Conservation (phyloP, 495 filamentous ascomycete genomes). For the Evernia prunastri region DNA sequence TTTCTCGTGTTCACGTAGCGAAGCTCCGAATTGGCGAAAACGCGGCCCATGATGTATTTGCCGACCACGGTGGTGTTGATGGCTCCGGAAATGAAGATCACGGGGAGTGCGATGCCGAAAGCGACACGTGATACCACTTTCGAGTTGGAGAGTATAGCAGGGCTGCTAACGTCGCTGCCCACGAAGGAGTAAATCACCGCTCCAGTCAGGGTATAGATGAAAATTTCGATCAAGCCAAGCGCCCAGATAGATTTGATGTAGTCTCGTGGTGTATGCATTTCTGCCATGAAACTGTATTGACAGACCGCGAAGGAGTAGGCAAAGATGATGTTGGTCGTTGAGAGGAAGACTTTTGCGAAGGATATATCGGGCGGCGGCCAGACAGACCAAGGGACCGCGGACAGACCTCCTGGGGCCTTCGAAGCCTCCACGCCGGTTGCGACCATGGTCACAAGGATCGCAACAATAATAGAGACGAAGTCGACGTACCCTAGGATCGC, state of each 20-base stretch:
- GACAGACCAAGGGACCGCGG: constrained; percentile 35
- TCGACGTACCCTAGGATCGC: constrained; percentile 56
- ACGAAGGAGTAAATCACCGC: constrained; percentile 64
- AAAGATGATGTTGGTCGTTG: constrained; percentile 64
- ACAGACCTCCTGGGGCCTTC: constrained; percentile 31
- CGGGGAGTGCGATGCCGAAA: constrained; percentile 68
- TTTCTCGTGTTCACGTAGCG: constrained; percentile 51
- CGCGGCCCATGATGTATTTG: constrained; percentile 57
- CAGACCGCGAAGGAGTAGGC: constrained; percentile 56
- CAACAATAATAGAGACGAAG: constrained; percentile 55
- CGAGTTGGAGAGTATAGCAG: constrained; percentile 63
- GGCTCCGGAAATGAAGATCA: constrained; percentile 60
- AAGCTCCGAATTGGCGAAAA: constrained; percentile 48
- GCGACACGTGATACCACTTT: constrained; percentile 56
- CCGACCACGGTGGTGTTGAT: constrained; percentile 53
- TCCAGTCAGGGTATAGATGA: constrained; percentile 60
- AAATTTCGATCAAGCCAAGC: constrained; percentile 51
- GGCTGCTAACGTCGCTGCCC: constrained; percentile 59
- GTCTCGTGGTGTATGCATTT: constrained; percentile 62
- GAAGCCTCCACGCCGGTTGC: constrained; percentile 45
- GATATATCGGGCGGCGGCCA: constrained; percentile 33
- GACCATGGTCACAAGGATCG: constrained; percentile 63
- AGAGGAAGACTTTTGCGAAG: constrained; percentile 44
- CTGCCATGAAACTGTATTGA: constrained; percentile 66
- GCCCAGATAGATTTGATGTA: constrained; percentile 53